Evolutionary conservation across 2,329 filamentous ascomycete species (phyloP).

Genomic region (Whalleya microplaca): DNA sequence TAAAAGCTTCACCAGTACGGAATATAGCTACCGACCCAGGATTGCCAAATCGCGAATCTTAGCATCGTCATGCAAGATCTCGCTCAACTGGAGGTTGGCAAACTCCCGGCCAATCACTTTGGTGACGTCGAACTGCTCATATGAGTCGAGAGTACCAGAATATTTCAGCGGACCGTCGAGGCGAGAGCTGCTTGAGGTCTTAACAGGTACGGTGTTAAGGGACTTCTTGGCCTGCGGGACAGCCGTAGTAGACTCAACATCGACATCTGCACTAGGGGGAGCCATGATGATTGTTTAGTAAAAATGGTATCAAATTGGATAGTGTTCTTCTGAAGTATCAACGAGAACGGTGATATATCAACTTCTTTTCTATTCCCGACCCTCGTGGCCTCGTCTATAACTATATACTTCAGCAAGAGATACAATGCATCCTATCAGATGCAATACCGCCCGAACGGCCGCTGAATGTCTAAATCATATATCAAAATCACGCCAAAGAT

Average conservation of each 20-base stretch:
- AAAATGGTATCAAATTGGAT: neutral
- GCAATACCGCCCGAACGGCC: slow-evolving; percentile 5
- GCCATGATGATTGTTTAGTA: slow-evolving; percentile 10
- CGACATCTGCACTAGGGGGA: slow-evolving; percentile 20
- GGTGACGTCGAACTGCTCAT: slow-evolving; percentile 41
- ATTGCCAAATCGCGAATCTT: slow-evolving; percentile 35
- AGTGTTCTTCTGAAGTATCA: neutral
- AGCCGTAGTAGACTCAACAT: slow-evolving; percentile 12
- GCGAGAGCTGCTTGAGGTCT: slow-evolving; percentile 46
- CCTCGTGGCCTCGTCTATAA: no score
- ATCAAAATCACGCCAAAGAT: slow-evolving; percentile 20
- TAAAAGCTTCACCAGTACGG: neutral
- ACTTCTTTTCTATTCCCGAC: neutral
- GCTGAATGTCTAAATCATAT: slow-evolving; percentile 12
- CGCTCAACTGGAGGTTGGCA: slow-evolving; percentile 35
- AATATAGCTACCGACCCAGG: slow-evolving; percentile 8
- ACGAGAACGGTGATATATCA: neutral
- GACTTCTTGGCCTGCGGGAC: slow-evolving; percentile 16
- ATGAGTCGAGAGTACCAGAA: slow-evolving; percentile 45
- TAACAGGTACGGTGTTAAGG: slow-evolving; percentile 6
- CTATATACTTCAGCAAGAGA: no score
- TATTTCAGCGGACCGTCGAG: slow-evolving; percentile 43
- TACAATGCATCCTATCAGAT: neutral
- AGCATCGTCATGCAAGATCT: slow-evolving; percentile 39
- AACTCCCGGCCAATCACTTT: slow-evolving; percentile 41